A percentile compares a stretch with the other conserved stretches of the same genome.
Conservation (phyloP, 140 eudicot species). For the Anethum foeniculum region DNA sequence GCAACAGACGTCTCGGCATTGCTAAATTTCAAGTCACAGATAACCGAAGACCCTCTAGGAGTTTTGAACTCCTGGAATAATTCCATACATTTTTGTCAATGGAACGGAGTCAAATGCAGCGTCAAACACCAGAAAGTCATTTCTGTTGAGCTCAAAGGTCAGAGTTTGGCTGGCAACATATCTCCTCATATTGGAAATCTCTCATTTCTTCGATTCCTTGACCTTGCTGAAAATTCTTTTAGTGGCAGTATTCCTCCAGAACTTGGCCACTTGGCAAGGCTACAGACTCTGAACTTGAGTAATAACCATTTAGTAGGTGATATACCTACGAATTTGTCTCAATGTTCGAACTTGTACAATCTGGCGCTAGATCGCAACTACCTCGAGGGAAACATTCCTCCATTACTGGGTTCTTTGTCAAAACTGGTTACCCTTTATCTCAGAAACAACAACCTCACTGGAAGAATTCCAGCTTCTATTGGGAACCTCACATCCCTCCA, state of each 20-base stretch:
- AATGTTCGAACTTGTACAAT: constrained; percentile 19
- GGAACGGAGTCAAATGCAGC: constrained; percentile 30
- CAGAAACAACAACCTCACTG: constrained; percentile 20
- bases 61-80: constrained; percentile 5
- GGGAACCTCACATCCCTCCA: constrained; percentile 24
- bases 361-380: constrained; percentile 20
- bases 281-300: constrained; percentile 21
- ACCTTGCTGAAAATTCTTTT: constrained; percentile 25
- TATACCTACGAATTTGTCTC: constrained; percentile 16
- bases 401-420: constrained; percentile 16
- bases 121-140: constrained; percentile 15
- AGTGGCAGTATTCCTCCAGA: constrained; percentile 26
- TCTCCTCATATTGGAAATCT: constrained; percentile 26
- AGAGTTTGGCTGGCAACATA: constrained; percentile 14
- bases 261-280: constrained; percentile 22
- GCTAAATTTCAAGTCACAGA: constrained; percentile 16
- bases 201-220: constrained; percentile 10
- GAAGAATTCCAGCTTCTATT: constrained; percentile 19
- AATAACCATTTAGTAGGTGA: constrained; percentile 20
- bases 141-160: constrained; percentile 14
- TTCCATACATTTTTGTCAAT: constrained; percentile 25
- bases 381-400: constrained; percentile 23
- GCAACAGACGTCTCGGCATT: not conserved
- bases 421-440: constrained; percentile 17
- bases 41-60: constrained; percentile 1